Conservation (phyloP, 139 green algal genomes). For the Coelastrella sp. region DNA sequence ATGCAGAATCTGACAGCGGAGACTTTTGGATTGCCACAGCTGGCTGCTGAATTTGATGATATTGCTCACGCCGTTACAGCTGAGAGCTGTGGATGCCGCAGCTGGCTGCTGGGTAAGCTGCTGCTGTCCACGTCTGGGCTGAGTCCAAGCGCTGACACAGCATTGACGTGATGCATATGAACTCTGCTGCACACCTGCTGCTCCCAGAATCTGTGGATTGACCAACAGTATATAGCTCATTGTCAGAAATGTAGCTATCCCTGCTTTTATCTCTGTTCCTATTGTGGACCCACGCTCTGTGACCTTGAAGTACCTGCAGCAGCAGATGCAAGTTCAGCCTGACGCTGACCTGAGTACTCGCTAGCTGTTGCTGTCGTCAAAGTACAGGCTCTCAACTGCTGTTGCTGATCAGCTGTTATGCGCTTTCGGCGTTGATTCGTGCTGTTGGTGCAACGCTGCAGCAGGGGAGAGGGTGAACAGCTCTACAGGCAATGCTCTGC, state of each 20-base stretch:
- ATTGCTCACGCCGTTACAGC: too few species aligned
- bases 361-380: neutral
- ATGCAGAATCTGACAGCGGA: too few species aligned
- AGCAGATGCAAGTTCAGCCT: neutral
- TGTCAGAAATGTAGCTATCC: constrained; percentile 52
- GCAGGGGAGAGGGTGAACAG: too few species aligned
- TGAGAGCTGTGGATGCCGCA: too few species aligned
- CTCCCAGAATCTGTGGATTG: constrained; percentile 57
- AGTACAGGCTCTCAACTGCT: neutral
- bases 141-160: neutral
- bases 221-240: constrained; percentile 63
- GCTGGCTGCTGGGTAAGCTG: too few species aligned
- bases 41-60: too few species aligned
- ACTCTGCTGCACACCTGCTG: constrained; percentile 32
- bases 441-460: too few species aligned
- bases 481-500: neutral
- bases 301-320: constrained; percentile 48
- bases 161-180: neutral
- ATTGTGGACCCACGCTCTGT: constrained; percentile 45
- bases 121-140: neutral
- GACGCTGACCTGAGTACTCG: neutral
- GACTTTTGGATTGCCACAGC: too few species aligned
- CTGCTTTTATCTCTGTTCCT: constrained; percentile 52
- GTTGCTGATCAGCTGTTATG: too few species aligned
- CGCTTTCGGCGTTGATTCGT: too few species aligned